Percentiles rank a stretch among this genome's conserved stretches.
These are phyloP conservation scores for Paraphaeosphaeria sporulosa DNA, from an alignment of 2,329 filamentous ascomycete species.

Conservation along the genomic window DNA sequence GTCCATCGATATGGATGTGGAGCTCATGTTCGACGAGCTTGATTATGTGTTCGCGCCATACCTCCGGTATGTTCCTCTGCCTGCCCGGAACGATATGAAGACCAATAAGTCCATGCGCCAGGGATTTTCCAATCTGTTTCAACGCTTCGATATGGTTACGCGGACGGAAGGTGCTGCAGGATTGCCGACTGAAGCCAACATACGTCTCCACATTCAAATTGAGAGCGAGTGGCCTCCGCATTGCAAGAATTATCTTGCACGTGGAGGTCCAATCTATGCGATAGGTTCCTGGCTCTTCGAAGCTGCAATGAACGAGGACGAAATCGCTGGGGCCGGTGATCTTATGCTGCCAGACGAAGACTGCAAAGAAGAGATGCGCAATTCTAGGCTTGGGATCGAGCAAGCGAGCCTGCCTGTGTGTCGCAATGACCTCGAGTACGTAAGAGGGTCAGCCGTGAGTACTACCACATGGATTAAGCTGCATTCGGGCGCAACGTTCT, in stretches of 20 bases:
- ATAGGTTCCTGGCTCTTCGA: conserved; percentile 7
- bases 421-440: conserved; percentile 12
- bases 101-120: conserved; percentile 47
- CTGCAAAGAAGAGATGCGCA: not conserved
- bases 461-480: not conserved
- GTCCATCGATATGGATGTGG: conserved; percentile 21
- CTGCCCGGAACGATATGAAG: conserved; percentile 36
- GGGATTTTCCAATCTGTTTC: conserved; percentile 46
- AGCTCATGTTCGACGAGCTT: not conserved
- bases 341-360: not conserved
- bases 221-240: conserved; percentile 7
- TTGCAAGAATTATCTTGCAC: conserved; percentile 4
- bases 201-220: not conserved
- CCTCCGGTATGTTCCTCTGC: conserved; percentile 25
- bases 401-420: conserved; percentile 1
- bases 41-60: conserved; percentile 18
- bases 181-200: not conserved
- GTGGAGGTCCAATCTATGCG: conserved; percentile 5
- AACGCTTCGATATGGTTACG: conserved; percentile 34
- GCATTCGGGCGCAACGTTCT: too few relatives aligned
- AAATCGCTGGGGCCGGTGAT: conserved; percentile 5
- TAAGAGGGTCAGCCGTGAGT: conserved; percentile 3
- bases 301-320: not conserved
- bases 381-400: not conserved
- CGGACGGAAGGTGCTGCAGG: not conserved